phyloP scores from a whole-genome alignment of 495 filamentous ascomycete genomes.

The Venustampulla echinocandica region DNA sequence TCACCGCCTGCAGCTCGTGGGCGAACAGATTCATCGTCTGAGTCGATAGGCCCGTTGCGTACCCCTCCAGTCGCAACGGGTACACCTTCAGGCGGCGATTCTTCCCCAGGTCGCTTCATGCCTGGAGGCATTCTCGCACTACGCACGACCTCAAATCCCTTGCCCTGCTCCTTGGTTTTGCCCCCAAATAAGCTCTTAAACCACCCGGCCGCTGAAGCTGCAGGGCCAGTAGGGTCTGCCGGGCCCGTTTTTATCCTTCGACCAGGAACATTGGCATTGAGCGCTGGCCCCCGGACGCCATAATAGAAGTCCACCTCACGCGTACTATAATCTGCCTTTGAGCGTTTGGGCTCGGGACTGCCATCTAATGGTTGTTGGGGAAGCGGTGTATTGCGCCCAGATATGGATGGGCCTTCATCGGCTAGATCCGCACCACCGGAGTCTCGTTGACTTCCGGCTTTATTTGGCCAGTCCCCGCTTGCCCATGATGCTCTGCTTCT shows the following conservation, averaged over 20 bases:
- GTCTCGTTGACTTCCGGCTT: slow-evolving; percentile 31
- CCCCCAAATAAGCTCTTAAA: slow-evolving; percentile 69
- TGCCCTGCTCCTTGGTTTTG: slow-evolving; percentile 80
- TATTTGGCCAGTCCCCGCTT: slow-evolving; percentile 44
- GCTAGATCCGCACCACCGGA: slow-evolving; percentile 29
- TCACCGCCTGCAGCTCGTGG: slow-evolving; percentile 9
- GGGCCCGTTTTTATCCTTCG: slow-evolving; percentile 87
- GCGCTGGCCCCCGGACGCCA: slow-evolving; percentile 78
- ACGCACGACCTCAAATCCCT: slow-evolving; percentile 93
- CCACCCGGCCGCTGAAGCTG: slow-evolving; percentile 82
- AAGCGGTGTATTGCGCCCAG: slow-evolving; percentile 42
- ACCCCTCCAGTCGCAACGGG: slow-evolving; percentile 43
- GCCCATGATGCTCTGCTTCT: slow-evolving; percentile 39
- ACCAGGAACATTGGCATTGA: slow-evolving; percentile 68
- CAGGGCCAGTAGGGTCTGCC: slow-evolving; percentile 86
- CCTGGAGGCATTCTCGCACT: slow-evolving; percentile 62
- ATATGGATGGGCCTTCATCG: slow-evolving; percentile 40
- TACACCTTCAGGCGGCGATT: slow-evolving; percentile 43
- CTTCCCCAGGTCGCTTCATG: slow-evolving; percentile 52
- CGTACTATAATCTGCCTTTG: slow-evolving; percentile 75
- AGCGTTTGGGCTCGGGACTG: slow-evolving; percentile 25
- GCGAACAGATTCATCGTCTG: slow-evolving; percentile 43
- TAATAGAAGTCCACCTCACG: slow-evolving; percentile 96
- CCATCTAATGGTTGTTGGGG: slow-evolving; percentile 29
- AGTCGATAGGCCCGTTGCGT: slow-evolving; percentile 48